Evolutionary conservation across 495 filamentous ascomycete species (phyloP).

Genomic region (Lasiosphaeriaceae sp.): DNA sequence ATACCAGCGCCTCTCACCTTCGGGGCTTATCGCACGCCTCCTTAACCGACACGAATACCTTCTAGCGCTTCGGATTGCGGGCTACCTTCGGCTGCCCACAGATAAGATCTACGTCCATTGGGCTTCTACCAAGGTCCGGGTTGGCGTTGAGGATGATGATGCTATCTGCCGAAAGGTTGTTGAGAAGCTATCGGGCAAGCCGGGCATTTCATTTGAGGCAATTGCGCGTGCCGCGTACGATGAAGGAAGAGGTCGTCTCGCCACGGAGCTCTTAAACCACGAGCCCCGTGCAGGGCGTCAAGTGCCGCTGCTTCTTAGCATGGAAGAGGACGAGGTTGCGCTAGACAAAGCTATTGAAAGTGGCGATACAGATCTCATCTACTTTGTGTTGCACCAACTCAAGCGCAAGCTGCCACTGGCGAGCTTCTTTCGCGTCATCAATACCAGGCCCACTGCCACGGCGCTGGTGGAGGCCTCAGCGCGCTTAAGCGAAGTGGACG

Average conservation of each 20-base stretch:
- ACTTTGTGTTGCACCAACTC: constrained; percentile 82
- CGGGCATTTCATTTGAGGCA: constrained; percentile 88
- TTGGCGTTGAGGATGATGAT: constrained; percentile 81
- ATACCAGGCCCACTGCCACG: constrained; percentile 77
- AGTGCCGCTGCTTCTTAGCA: constrained; percentile 87
- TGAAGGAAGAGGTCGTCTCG: constrained; percentile 81
- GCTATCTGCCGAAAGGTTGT: constrained; percentile 84
- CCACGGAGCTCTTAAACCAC: constrained; percentile 86
- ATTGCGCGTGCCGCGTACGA: constrained; percentile 95
- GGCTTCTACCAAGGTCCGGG: constrained; percentile 89
- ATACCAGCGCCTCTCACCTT: constrained; percentile 78
- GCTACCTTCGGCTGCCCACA: constrained; percentile 80
- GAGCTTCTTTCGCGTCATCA: constrained; percentile 90
- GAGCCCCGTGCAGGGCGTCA: constrained; percentile 92
- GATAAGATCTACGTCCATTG: constrained; percentile 93
- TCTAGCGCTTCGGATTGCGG: constrained; percentile 83
- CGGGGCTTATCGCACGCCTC: constrained; percentile 77
- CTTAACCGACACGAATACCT: constrained; percentile 88
- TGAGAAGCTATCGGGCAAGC: constrained; percentile 76
- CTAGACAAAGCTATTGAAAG: constrained; percentile 96
- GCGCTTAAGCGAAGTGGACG: constrained; percentile 25
- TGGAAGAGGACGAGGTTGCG: constrained; percentile 94
- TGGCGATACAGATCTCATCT: constrained; percentile 88
- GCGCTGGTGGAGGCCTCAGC: constrained; percentile 87
- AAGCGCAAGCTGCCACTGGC: constrained; percentile 88